Conservation (phyloP, 164 flowering plant genomes). For the Taxillus chinensis region DNA sequence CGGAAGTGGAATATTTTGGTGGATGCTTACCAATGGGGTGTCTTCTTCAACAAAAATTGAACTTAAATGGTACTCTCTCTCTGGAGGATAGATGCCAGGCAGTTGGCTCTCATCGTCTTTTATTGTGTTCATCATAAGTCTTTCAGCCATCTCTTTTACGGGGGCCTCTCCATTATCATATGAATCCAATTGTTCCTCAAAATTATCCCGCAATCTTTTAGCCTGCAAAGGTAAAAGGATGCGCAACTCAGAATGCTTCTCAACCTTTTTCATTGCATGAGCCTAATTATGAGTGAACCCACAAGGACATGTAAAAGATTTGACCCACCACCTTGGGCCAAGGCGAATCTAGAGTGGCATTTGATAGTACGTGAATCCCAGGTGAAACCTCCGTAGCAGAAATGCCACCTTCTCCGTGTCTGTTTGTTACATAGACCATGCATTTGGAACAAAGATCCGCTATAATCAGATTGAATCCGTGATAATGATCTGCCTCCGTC, state of each 20-base stretch:
- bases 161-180: slow-evolving; percentile 25
- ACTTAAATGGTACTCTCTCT: slow-evolving; percentile 33
- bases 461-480: slow-evolving; percentile 53
- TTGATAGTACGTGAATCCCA: slow-evolving; percentile 56
- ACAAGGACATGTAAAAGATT: too few species aligned
- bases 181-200: slow-evolving; percentile 23
- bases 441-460: slow-evolving; percentile 32
- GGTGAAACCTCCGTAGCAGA: slow-evolving; percentile 30
- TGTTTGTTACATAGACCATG: slow-evolving; percentile 52
- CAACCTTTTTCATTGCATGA: too few species aligned
- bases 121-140: slow-evolving; percentile 33
- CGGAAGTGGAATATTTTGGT: not conserved
- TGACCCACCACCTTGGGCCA: slow-evolving; percentile 49
- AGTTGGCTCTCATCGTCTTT: slow-evolving; percentile 32
- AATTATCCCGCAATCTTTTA: slow-evolving; percentile 25
- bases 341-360: slow-evolving; percentile 52
- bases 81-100: slow-evolving; percentile 28
- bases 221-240: slow-evolving; percentile 29
- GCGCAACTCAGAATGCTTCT: not conserved
- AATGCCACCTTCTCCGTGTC: slow-evolving; percentile 19
- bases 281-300: too few species aligned
- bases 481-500: slow-evolving; percentile 32
- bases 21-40: slow-evolving; percentile 24
- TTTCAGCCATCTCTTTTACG: slow-evolving; percentile 25
- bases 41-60: slow-evolving; percentile 41